Conservation (phyloP, 768 basidiomycete genomes). For the Russula lepida region DNA sequence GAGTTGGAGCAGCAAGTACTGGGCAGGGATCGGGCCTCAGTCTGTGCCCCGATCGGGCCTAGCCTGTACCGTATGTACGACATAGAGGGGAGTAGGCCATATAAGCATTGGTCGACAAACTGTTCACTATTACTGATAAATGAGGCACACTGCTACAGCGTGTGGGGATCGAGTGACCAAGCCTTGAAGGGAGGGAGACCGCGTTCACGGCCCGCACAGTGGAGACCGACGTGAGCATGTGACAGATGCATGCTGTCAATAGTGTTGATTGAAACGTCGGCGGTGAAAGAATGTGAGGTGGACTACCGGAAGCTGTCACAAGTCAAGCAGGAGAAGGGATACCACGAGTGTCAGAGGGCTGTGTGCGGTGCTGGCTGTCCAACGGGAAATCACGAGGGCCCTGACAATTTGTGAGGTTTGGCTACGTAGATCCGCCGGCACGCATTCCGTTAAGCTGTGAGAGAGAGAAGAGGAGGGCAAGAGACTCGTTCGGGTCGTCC, state of each 20-base stretch:
- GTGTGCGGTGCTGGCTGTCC: constrained; percentile 6
- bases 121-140: background rate
- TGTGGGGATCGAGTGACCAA: constrained; percentile 9
- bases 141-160: constrained; percentile 5
- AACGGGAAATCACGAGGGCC: constrained; percentile 15
- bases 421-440: constrained; percentile 18
- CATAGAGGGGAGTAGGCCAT: background rate
- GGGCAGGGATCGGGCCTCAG: background rate
- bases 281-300: constrained; percentile 16
- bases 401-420: constrained; percentile 9
- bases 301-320: constrained; percentile 17
- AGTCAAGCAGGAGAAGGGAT: constrained; percentile 1
- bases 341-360: constrained; percentile 13
- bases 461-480: background rate
- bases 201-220: background rate
- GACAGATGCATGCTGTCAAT: constrained; percentile 16
- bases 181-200: background rate
- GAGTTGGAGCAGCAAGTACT: background rate
- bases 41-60: constrained; percentile 3
- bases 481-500: background rate
- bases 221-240: constrained; percentile 5
- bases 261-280: constrained; percentile 14
- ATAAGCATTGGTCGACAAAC: background rate
- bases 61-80: background rate
- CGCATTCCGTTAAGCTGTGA: constrained; percentile 12